phyloP scores from a whole-genome alignment of 257 asterid species.

The Capsicum chinense region DNA sequence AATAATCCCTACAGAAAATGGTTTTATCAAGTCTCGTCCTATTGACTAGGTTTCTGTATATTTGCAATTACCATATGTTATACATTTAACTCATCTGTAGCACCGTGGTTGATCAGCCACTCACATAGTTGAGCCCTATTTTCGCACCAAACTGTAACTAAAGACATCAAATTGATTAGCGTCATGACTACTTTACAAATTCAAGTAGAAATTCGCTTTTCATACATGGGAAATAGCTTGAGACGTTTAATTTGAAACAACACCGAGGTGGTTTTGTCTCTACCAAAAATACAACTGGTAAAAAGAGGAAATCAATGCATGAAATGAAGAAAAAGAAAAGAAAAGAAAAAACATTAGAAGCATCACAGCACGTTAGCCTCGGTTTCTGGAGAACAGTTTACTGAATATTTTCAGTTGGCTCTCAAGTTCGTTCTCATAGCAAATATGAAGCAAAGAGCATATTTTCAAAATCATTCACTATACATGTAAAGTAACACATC shows the following conservation, averaged over 20 bases:
- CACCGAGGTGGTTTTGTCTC: background rate
- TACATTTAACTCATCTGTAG: background rate
- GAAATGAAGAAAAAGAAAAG: background rate
- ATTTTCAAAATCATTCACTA: background rate
- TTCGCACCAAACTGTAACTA: background rate
- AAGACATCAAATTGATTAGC: background rate
- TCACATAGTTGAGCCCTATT: background rate
- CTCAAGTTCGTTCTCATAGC: background rate
- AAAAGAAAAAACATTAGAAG: background rate
- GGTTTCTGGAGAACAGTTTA: background rate
- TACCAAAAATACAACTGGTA: background rate
- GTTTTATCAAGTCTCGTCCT: background rate
- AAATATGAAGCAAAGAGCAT: background rate
- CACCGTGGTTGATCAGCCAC: too few species aligned
- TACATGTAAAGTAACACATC: background rate
- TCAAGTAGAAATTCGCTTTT: too few species aligned
- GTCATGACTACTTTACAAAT: background rate
- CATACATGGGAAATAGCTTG: background rate
- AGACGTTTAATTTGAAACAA: background rate
- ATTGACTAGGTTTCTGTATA: background rate
- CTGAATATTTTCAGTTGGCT: background rate
- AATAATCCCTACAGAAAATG: background rate
- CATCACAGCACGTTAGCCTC: slow-evolving; percentile 14
- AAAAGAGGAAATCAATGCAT: background rate
- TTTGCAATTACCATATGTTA: background rate